phyloP scores from a whole-genome alignment of 192 early-diverging fungal species.

The Coemansia biformis region DNA sequence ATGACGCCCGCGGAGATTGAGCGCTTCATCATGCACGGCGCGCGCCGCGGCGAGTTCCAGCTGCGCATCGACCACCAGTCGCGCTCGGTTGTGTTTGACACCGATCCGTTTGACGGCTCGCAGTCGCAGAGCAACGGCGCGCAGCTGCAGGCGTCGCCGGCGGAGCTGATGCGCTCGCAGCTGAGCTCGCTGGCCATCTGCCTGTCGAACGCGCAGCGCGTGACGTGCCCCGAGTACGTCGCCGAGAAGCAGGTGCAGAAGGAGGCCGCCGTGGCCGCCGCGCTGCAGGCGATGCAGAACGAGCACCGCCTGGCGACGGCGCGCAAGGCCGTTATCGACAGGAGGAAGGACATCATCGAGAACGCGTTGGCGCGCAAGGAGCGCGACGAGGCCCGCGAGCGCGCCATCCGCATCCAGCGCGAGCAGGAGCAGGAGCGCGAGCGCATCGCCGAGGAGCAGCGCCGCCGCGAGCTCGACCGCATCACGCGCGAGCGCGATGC shows the following conservation, averaged over 20 bases:
- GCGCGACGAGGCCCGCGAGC: slow-evolving; percentile 78
- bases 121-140: slow-evolving; percentile 75
- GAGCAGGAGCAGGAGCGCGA: slow-evolving; percentile 80
- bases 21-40: slow-evolving; percentile 98
- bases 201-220: slow-evolving; percentile 75
- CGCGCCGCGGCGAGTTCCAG: slow-evolving; percentile 89
- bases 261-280: slow-evolving; percentile 62
- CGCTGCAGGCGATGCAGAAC: slow-evolving; percentile 67
- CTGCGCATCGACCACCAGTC: slow-evolving; percentile 93
- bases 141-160: slow-evolving; percentile 75
- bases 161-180: slow-evolving; percentile 91
- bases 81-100: slow-evolving; percentile 87
- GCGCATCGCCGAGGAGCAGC: slow-evolving; percentile 79
- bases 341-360: slow-evolving; percentile 72
- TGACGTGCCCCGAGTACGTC: slow-evolving; percentile 73
- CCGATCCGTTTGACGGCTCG: slow-evolving; percentile 78
- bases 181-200: slow-evolving; percentile 79
- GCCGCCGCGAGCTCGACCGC: slow-evolving; percentile 78
- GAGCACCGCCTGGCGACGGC: slow-evolving; percentile 74
- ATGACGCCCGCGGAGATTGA: slow-evolving; percentile 85
- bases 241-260: slow-evolving; percentile 63
- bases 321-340: slow-evolving; percentile 84
- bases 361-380: slow-evolving; percentile 69
- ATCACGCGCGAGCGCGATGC: slow-evolving; percentile 67
- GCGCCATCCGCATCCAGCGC: slow-evolving; percentile 61